Conservation (phyloP, 2,329 filamentous ascomycete genomes). For the Stemphylium vesicarium region DNA sequence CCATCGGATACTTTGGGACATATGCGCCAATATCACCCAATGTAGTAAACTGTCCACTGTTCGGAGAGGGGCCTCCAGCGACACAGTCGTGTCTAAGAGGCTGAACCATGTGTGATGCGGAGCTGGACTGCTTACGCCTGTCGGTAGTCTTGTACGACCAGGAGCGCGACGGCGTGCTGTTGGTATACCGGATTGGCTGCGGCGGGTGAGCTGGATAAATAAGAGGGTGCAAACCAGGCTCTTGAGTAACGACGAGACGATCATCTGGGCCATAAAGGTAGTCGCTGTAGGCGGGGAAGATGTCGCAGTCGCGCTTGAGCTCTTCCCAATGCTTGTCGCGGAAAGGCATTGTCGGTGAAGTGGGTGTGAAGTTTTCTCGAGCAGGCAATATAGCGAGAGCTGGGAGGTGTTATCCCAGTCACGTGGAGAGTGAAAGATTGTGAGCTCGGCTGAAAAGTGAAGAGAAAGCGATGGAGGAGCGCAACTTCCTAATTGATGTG, state of each 20-base stretch:
- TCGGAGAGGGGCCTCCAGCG: too few relatives aligned
- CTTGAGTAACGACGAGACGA: slow-evolving; percentile 14
- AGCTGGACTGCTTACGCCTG: background rate
- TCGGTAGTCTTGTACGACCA: background rate
- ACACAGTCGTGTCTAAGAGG: too few relatives aligned
- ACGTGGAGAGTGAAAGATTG: background rate
- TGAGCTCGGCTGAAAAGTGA: background rate
- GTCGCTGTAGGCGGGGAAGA: slow-evolving; percentile 33
- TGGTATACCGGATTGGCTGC: slow-evolving; percentile 8
- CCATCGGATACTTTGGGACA: too few relatives aligned
- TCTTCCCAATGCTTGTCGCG: slow-evolving; percentile 26
- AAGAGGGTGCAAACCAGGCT: slow-evolving; percentile 26
- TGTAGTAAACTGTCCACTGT: too few relatives aligned
- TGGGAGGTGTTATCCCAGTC: too few relatives aligned
- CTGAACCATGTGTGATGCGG: too few relatives aligned
- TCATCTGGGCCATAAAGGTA: slow-evolving; percentile 26
- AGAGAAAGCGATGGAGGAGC: background rate
- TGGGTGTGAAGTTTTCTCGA: background rate
- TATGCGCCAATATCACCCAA: too few relatives aligned
- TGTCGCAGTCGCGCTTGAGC: slow-evolving; percentile 21
- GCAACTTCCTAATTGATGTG: background rate
- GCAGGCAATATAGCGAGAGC: background rate
- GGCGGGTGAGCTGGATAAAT: slow-evolving; percentile 2
- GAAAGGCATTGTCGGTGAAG: slow-evolving; percentile 22
- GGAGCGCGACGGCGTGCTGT: slow-evolving; percentile 12